Conservation (phyloP, 2,329 filamentous ascomycete genomes). For the Setomelanomma holmii region DNA sequence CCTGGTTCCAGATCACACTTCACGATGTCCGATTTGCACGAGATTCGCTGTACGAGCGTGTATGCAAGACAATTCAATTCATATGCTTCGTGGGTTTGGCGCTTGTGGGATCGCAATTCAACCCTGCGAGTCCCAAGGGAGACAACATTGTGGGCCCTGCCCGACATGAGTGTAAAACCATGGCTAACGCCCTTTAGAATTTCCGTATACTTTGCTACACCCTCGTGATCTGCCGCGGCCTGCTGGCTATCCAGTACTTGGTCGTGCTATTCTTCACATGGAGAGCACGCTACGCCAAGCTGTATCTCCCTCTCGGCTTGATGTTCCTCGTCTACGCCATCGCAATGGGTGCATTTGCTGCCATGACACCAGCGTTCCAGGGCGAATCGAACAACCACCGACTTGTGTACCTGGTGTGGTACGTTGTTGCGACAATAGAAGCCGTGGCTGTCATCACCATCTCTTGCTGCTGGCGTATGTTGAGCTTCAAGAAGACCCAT, state of each 20-base stretch:
- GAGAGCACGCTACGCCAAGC: slow-evolving; percentile 37
- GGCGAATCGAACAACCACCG: slow-evolving; percentile 15
- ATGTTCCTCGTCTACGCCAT: slow-evolving; percentile 39
- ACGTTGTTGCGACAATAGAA: slow-evolving; percentile 59
- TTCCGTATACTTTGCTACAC: slow-evolving; percentile 46
- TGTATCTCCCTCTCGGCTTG: slow-evolving; percentile 42
- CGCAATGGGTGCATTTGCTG: slow-evolving; percentile 37
- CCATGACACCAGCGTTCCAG: slow-evolving; percentile 45
- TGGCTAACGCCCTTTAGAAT: slow-evolving; percentile 30
- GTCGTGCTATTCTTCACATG: slow-evolving; percentile 44
- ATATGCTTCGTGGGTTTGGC: slow-evolving; percentile 48
- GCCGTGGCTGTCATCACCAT: slow-evolving; percentile 59
- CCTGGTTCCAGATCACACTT: slow-evolving; percentile 49
- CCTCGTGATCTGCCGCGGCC: slow-evolving; percentile 41
- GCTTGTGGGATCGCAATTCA: slow-evolving; percentile 46
- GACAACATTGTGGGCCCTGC: slow-evolving; percentile 36
- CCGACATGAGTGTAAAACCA: not conserved
- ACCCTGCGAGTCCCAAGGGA: slow-evolving; percentile 30
- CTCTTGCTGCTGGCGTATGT: slow-evolving; percentile 62
- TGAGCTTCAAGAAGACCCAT: slow-evolving; percentile 69
- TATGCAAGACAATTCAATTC: slow-evolving; percentile 48
- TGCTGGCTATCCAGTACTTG: slow-evolving; percentile 42
- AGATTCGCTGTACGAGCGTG: slow-evolving; percentile 47
- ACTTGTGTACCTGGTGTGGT: slow-evolving; percentile 46
- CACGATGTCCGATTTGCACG: slow-evolving; percentile 51